These are phyloP conservation scores for Nectriaceae sp. DNA, from an alignment of 2,329 filamentous ascomycete genomes.

Conservation along the genomic window DNA sequence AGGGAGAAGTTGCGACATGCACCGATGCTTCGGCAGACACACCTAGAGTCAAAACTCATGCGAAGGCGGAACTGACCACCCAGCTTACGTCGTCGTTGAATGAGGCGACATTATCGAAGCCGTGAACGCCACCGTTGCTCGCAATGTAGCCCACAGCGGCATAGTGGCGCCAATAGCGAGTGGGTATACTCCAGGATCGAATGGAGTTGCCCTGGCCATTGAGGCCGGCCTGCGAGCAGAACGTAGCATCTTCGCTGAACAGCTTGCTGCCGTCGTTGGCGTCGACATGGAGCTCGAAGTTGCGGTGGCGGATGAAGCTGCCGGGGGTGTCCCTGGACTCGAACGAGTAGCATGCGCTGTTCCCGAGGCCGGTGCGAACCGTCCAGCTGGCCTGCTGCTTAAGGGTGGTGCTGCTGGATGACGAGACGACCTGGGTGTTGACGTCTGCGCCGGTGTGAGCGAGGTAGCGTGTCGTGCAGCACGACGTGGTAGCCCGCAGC, in stretches of 20 bases:
- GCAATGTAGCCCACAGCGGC: slow-evolving; percentile 40
- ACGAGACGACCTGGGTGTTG: slow-evolving; percentile 56
- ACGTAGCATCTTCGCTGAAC: slow-evolving; percentile 64
- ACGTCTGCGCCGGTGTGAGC: slow-evolving; percentile 52
- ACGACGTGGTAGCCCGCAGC: slow-evolving; percentile 55
- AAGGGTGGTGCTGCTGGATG: slow-evolving; percentile 49
- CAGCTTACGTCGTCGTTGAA: no score
- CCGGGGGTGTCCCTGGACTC: slow-evolving; percentile 60
- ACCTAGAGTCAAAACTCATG: no score
- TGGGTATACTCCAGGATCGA: slow-evolving; percentile 61
- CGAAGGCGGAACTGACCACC: no score
- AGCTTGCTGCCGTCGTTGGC: slow-evolving; percentile 56
- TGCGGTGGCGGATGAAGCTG: slow-evolving; percentile 58
- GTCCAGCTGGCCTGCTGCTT: slow-evolving; percentile 56
- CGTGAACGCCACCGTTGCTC: slow-evolving; percentile 57
- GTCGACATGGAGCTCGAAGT: slow-evolving; percentile 52
- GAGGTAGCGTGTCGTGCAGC: slow-evolving; percentile 56
- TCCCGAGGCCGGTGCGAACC: slow-evolving; percentile 55
- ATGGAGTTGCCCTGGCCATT: slow-evolving; percentile 54
- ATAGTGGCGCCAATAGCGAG: slow-evolving; percentile 59
- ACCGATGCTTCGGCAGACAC: no score
- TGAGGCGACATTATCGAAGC: slow-evolving; percentile 48
- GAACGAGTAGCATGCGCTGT: slow-evolving; percentile 60
- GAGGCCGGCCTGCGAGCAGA: slow-evolving; percentile 57
- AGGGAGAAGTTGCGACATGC: no score